phyloP scores from a whole-genome alignment of 1,284 basidiomycete genomes.

The Sutorius eximius region DNA sequence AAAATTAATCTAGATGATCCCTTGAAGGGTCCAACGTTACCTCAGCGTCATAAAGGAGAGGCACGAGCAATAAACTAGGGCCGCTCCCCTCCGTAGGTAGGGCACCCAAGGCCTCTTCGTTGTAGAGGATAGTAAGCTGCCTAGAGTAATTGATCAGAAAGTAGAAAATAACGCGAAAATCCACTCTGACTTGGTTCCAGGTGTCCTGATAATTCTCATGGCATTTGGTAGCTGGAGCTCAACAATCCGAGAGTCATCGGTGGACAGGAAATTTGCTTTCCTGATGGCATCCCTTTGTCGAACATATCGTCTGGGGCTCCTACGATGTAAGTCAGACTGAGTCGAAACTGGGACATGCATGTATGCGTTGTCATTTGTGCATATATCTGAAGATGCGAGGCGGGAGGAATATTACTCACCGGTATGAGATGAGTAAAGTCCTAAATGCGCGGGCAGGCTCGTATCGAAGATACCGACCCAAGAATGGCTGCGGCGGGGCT shows the following conservation, averaged over 20 bases:
- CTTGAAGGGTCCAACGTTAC: slow-evolving; percentile 36
- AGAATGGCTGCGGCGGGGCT: slow-evolving; percentile 55
- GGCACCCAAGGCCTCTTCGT: slow-evolving; percentile 49
- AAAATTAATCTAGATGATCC: slow-evolving; percentile 4
- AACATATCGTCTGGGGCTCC: slow-evolving; percentile 46
- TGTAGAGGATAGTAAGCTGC: slow-evolving; percentile 54
- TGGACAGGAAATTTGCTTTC: slow-evolving; percentile 13
- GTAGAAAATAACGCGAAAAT: neutral
- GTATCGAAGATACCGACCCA: slow-evolving; percentile 69
- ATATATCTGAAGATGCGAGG: slow-evolving; percentile 14
- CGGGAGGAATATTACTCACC: slow-evolving; percentile 41
- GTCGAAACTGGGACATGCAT: slow-evolving; percentile 7
- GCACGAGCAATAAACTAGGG: slow-evolving; percentile 50
- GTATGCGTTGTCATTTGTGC: slow-evolving; percentile 27
- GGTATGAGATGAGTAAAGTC: slow-evolving; percentile 70
- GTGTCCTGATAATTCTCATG: slow-evolving; percentile 46
- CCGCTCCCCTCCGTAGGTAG: slow-evolving; percentile 24
- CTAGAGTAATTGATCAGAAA: slow-evolving; percentile 35
- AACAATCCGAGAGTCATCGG: slow-evolving; percentile 23
- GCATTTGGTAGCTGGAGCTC: slow-evolving; percentile 51
- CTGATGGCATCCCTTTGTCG: slow-evolving; percentile 24
- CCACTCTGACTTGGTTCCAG: slow-evolving; percentile 28
- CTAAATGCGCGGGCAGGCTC: slow-evolving; percentile 77
- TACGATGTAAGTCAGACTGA: slow-evolving; percentile 20
- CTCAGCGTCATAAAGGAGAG: slow-evolving; percentile 57